Conservation (phyloP, 345 rosid species). For the Kandelia obovata region DNA sequence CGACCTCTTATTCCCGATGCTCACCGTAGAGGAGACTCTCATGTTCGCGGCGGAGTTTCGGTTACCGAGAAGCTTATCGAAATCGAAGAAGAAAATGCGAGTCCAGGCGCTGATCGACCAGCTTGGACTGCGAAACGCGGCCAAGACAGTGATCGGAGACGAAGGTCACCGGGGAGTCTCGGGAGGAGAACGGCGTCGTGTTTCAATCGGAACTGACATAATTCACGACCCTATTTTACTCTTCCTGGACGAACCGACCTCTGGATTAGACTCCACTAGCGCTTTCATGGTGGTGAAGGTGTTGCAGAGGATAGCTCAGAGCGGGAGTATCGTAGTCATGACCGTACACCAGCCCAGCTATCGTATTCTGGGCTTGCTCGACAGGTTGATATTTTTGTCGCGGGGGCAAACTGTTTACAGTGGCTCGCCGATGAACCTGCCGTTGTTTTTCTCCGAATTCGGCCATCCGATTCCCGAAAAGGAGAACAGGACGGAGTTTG, state of each 20-base stretch:
- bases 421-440: slow-evolving; percentile 66
- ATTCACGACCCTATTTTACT: slow-evolving; percentile 86
- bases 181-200: slow-evolving; percentile 89
- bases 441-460: slow-evolving; percentile 64
- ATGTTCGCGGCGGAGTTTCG: slow-evolving; percentile 94
- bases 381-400: slow-evolving; percentile 70
- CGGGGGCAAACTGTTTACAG: slow-evolving; percentile 95
- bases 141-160: slow-evolving; percentile 81
- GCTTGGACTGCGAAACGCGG: slow-evolving; percentile 76
- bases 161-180: slow-evolving; percentile 97
- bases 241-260: slow-evolving; percentile 91
- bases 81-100: slow-evolving; percentile 65
- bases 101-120: slow-evolving; percentile 88
- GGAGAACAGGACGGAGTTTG: slow-evolving; percentile 86
- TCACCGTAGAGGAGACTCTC: slow-evolving; percentile 79
- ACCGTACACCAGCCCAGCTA: slow-evolving; percentile 94
- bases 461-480: slow-evolving; percentile 83
- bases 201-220: slow-evolving; percentile 85
- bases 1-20: slow-evolving; percentile 81
- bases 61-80: slow-evolving; percentile 65
- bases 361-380: slow-evolving; percentile 72
- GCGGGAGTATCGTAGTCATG: slow-evolving; percentile 92
- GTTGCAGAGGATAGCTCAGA: slow-evolving; percentile 80
- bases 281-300: slow-evolving; percentile 98
- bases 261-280: slow-evolving; percentile 90